These are phyloP conservation scores for Fraxinus anomala DNA, from an alignment of 257 asterid genomes.

Conservation along the genomic window DNA sequence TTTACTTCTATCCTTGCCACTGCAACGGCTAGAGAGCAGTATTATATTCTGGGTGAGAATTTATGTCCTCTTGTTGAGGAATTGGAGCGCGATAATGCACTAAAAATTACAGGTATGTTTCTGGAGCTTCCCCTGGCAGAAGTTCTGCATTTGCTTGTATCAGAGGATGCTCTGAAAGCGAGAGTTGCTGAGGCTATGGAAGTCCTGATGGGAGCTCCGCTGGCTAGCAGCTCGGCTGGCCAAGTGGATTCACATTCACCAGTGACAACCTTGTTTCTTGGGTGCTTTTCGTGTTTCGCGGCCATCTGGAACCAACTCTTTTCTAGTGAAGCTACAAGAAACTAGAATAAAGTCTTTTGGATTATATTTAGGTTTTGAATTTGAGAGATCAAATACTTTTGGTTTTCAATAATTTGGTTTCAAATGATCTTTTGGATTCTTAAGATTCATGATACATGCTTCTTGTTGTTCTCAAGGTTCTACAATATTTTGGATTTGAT, in stretches of 20 bases:
- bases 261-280: background rate
- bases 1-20: background rate
- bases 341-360: background rate
- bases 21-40: background rate
- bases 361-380: background rate
- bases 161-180: background rate
- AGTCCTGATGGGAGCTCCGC: background rate
- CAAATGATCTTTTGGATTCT: background rate
- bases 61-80: background rate
- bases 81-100: background rate
- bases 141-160: background rate
- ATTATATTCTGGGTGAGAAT: background rate
- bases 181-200: slow-evolving; percentile 3
- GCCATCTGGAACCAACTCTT: background rate
- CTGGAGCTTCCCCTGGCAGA: background rate
- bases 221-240: background rate
- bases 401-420: background rate
- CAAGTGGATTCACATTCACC: background rate
- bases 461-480: background rate
- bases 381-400: background rate
- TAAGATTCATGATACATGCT: background rate
- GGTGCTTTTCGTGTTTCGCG: background rate
- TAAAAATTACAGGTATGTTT: background rate
- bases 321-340: background rate
- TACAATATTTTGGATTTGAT: background rate